Conservation (phyloP, 2,329 filamentous ascomycete genomes). For the Leptosphaerulina australis region DNA sequence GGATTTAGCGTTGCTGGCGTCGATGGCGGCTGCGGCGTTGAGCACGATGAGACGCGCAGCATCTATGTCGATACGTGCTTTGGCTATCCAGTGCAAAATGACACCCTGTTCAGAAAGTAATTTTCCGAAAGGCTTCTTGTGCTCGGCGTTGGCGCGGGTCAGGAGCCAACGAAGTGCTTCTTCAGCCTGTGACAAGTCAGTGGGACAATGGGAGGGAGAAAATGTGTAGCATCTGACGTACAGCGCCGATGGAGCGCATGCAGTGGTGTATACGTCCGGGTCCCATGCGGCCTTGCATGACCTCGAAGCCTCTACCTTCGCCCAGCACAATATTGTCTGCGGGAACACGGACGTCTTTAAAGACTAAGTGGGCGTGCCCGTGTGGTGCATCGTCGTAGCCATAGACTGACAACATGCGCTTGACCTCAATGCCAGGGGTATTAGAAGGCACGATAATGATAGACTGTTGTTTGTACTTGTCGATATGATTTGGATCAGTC, state of each 20-base stretch:
- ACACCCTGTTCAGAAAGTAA: constrained; percentile 84
- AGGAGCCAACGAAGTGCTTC: constrained; percentile 90
- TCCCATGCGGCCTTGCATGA: constrained; percentile 92
- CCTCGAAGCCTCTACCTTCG: constrained; percentile 92
- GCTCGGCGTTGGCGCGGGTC: constrained; percentile 86
- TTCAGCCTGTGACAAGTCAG: constrained; percentile 64
- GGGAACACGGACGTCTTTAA: constrained; percentile 86
- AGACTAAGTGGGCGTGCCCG: constrained; percentile 88
- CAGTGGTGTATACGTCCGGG: constrained; percentile 95
- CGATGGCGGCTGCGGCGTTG: constrained; percentile 92
- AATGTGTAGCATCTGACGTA: constrained; percentile 53
- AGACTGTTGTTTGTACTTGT: constrained; percentile 85
- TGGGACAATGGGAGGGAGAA: not conserved
- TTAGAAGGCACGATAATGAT: constrained; percentile 83
- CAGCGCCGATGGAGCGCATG: constrained; percentile 88
- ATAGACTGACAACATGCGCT: constrained; percentile 90
- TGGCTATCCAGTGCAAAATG: constrained; percentile 76
- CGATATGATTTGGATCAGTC: constrained; percentile 72
- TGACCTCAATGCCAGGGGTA: constrained; percentile 80
- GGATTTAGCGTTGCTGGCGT: constrained; percentile 80
- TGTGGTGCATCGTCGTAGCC: constrained; percentile 97
- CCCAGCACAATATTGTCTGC: constrained; percentile 81
- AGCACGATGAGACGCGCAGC: constrained; percentile 84
- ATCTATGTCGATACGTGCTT: constrained; percentile 89
- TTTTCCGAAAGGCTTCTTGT: constrained; percentile 88